Evolutionary conservation across 2,329 filamentous ascomycete genomes (phyloP).

Genomic region (Talaromyces pinophilus): DNA sequence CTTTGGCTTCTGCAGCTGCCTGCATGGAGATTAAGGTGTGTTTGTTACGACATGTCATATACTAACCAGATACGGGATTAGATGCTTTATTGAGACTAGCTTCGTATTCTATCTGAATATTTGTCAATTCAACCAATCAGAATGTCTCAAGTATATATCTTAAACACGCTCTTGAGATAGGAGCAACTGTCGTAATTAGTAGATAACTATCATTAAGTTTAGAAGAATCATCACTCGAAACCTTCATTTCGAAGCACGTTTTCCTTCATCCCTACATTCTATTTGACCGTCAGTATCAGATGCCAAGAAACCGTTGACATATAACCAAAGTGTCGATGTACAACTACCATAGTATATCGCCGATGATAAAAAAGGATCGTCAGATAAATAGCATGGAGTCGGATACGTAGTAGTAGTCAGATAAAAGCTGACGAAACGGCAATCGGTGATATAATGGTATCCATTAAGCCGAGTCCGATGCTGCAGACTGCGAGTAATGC

Average conservation of each 20-base stretch:
- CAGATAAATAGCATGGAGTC: neutral
- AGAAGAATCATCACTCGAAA: neutral
- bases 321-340: slow-evolving; percentile 5
- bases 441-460: neutral
- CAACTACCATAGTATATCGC: neutral
- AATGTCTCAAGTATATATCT: neutral
- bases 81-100: neutral
- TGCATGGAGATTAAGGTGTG: neutral
- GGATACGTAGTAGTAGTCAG: neutral
- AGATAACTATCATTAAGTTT: neutral
- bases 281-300: neutral
- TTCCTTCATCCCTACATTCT: neutral
- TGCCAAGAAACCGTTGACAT: slow-evolving; percentile 7
- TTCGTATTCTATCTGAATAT: neutral
- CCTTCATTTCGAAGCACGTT: neutral
- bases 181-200: neutral
- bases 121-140: neutral
- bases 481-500: neutral
- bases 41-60: neutral
- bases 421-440: neutral
- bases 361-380: neutral
- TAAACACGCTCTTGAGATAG: neutral
- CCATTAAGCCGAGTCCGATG: neutral
- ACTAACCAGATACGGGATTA: neutral
- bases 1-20: slow-evolving; percentile 4